Conservation (phyloP, 495 filamentous ascomycete genomes). For the Terfezia boudieri region DNA sequence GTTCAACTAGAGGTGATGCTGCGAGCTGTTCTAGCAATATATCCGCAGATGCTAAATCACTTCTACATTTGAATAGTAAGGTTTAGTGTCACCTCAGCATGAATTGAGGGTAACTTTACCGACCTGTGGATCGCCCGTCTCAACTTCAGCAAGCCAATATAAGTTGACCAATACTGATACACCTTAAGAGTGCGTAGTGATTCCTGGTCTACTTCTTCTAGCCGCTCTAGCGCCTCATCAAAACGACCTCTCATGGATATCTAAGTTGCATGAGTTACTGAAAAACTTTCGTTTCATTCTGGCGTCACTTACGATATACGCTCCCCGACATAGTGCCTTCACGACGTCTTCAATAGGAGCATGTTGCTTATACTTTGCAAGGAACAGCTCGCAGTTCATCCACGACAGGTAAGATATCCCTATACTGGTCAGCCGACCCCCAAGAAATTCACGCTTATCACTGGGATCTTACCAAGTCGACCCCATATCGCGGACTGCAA, state of each 20-base stretch:
- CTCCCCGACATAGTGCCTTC: slow-evolving; percentile 37
- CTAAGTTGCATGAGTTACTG: slow-evolving; percentile 18
- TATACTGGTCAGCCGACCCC: slow-evolving; percentile 7
- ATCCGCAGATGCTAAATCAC: slow-evolving; percentile 45
- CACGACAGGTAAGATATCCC: slow-evolving; percentile 39
- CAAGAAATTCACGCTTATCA: not conserved
- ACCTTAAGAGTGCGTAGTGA: slow-evolving; percentile 51
- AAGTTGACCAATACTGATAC: slow-evolving; percentile 58
- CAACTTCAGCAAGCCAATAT: slow-evolving; percentile 48
- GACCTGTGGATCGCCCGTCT: slow-evolving; percentile 44
- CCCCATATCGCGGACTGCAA: slow-evolving; percentile 52
- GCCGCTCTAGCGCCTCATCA: slow-evolving; percentile 39
- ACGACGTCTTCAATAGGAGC: slow-evolving; percentile 59
- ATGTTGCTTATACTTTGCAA: slow-evolving; percentile 42
- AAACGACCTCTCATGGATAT: slow-evolving; percentile 43
- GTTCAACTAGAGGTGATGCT: slow-evolving; percentile 32
- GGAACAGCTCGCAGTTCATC: slow-evolving; percentile 50
- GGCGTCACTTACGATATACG: slow-evolving; percentile 27
- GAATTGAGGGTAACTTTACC: not conserved
- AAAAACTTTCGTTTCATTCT: slow-evolving; percentile 7
- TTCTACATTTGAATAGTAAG: slow-evolving; percentile 19
- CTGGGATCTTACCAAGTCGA: slow-evolving; percentile 38
- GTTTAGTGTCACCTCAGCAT: slow-evolving; percentile 9
- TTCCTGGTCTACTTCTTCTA: slow-evolving; percentile 45
- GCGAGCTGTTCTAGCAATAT: slow-evolving; percentile 38